Base-by-base conservation (phyloP, 2,329 filamentous ascomycete genomes). In the Dothistroma pini region DNA sequence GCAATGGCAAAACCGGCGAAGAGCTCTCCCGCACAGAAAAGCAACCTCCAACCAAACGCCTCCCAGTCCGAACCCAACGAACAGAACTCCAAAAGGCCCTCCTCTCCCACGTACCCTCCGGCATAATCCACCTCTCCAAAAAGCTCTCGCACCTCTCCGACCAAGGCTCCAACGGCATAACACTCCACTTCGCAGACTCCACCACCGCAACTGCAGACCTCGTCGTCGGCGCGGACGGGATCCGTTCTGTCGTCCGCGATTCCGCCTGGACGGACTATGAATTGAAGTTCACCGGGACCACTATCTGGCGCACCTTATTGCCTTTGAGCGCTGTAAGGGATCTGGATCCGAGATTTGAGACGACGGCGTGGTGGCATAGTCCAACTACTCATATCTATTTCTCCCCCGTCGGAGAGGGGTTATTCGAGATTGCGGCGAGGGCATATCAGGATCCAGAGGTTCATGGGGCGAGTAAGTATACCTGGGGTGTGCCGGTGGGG, bases 211-310 rank as follows among this genome's bases (percentile, higher is more conserved):
- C 58, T 14, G 60, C 60, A 32, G 58, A 64, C 22, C 55, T 64
- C 4, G 60, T 63, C n/a, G 50, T 84, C 1, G 82, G 81, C 0
- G 82, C 80, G 4, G 80, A 84, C 66, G 80, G 82, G 2, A 83
- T 83, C 56, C 77, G 80, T 59, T 83, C 80, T 4, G 77, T 81
- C 19, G 76, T 81, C 1, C 71, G 79, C 41, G 73, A 77, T 8
- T 68, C 72, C n/a, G 70, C 76, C 0, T 79, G 79, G 47, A 76
- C 77, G 0, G 72, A 74, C 0, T 78, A 81, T 64, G 69, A 69
- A 14, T 78, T 82, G 56, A 73, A 74, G 48, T 83, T 83, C 63
- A 82, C 73, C 34, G 80, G 80, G 0, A 81, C 77, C 1, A 81
- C 77, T 1, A 81, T 81, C 51, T 83, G 78, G 75, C 77, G 80